A percentile compares a stretch with the other conserved stretches of the same genome.
These are phyloP conservation scores for Gamarada debralockiae DNA, from an alignment of 495 filamentous ascomycete genomes.

Conservation along the genomic window DNA sequence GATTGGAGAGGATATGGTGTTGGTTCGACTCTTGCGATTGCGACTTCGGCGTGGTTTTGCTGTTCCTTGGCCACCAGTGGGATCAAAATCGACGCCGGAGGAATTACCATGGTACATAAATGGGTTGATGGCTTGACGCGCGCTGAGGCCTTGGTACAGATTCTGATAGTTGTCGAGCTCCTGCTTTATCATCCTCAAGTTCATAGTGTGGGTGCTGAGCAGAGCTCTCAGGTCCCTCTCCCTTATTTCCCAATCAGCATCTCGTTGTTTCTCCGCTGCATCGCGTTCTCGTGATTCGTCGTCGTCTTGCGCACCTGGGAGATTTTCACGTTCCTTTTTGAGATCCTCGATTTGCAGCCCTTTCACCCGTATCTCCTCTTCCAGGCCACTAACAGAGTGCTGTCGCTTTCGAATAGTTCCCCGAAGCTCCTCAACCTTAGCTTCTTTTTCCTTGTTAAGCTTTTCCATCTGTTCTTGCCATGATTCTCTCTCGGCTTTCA, in stretches of 20 bases:
- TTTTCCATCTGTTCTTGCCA: conserved; percentile 40
- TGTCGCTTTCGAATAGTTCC: conserved; percentile 14
- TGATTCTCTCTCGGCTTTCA: conserved; percentile 36
- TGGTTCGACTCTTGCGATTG: conserved; percentile 53
- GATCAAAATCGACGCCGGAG: conserved; percentile 46
- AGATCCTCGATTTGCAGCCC: conserved; percentile 43
- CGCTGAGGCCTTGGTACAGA: not conserved
- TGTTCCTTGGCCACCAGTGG: conserved; percentile 30
- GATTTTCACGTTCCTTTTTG: conserved; percentile 48
- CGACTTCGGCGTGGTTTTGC: conserved; percentile 48
- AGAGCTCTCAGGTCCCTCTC: conserved; percentile 11
- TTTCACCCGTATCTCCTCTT: conserved; percentile 35
- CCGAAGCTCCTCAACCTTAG: conserved; percentile 22
- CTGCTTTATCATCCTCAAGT: conserved; percentile 8
- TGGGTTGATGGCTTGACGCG: conserved; percentile 18
- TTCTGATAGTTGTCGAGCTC: conserved; percentile 10
- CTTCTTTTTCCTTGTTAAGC: conserved; percentile 36
- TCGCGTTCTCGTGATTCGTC: conserved; percentile 47
- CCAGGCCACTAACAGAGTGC: conserved; percentile 19
- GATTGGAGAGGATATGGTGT: conserved; percentile 28
- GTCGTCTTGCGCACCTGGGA: conserved; percentile 51
- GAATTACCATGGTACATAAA: conserved; percentile 38
- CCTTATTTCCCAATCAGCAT: conserved; percentile 19
- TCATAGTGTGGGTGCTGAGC: conserved; percentile 5
- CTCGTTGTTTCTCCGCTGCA: conserved; percentile 16